Conservation (phyloP, 805 yeast genomes). For the Metschnikowia lachancei region DNA sequence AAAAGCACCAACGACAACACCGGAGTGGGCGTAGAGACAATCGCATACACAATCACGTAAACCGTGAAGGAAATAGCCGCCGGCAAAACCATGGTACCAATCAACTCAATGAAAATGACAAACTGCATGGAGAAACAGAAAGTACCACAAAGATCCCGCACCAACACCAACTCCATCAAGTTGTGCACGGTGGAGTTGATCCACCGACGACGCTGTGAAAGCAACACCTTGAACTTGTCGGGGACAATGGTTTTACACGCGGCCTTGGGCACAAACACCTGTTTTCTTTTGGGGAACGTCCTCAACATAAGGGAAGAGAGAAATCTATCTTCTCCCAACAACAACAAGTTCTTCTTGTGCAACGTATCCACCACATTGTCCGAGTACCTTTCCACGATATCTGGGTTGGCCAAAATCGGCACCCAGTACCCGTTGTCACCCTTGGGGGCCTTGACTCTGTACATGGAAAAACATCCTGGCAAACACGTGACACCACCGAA, state of each 20-base stretch:
- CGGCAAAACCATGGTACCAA: conserved; percentile 87
- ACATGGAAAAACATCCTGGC: conserved; percentile 94
- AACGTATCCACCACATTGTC: conserved; percentile 81
- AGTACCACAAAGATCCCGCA: conserved; percentile 87
- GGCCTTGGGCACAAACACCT: conserved; percentile 83
- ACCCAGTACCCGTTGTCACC: conserved; percentile 76
- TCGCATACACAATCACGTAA: conserved; percentile 71
- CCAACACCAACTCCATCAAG: conserved; percentile 79
- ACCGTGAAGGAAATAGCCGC: conserved; percentile 81
- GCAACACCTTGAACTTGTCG: conserved; percentile 66
- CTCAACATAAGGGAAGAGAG: conserved; percentile 80
- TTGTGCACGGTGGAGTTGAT: conserved; percentile 93
- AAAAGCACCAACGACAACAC: conserved; percentile 70
- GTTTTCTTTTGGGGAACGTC: conserved; percentile 87
- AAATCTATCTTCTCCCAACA: conserved; percentile 89
- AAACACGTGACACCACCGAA: conserved; percentile 94
- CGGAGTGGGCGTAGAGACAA: conserved; percentile 74
- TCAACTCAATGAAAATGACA: conserved; percentile 74
- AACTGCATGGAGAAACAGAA: conserved; percentile 95
- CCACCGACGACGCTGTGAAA: conserved; percentile 96
- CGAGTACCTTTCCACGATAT: conserved; percentile 85
- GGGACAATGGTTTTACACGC: conserved; percentile 94
- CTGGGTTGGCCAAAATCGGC: conserved; percentile 89
- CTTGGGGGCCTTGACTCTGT: conserved; percentile 86
- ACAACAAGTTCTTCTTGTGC: conserved; percentile 79